Base-by-base conservation (phyloP, 129 eudicot species). In the Saussurea involucrata region DNA sequence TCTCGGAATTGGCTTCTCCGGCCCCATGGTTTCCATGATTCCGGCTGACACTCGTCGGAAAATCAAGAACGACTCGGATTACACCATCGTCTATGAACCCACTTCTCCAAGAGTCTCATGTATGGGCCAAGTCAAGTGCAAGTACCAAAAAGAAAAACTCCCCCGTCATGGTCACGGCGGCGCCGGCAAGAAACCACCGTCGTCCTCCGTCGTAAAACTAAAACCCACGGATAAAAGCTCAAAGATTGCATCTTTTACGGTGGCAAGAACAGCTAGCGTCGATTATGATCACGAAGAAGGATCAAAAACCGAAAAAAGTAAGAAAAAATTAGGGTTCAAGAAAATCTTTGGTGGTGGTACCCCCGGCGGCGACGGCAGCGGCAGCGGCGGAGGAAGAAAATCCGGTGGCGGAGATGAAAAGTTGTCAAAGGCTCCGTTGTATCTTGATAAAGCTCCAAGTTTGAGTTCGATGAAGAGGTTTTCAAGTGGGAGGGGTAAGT, bases 71-170 rank as follows among this genome's bases (percentile, higher is more conserved):
- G 71, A 66, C 6, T 75, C 73, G 20, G 79, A 80, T 73, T 67
- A 73, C 65, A 76, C 68, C 32, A 68, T 67, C 1, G 53, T 82
- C 7, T 90, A 85, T 12, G 95, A 90, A 67, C 97, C 95, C 75
- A 87, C 92, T 0, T 90, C 97, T 1, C 97, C 97, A 0, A 81
- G 87, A 68, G 87, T 93, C 58, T 88, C 95, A 3, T 93, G 98
- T 80, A 88, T 91, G 91, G 98, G 98, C 1, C 90, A 83, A 36
- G 83, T 91, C 78, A 93, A 91, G 88, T 82, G 78, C 86, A 88
- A 90, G 93, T 31, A 66, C 46, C 78, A 80, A 53, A 80, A 73
- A 8, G 69, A 74, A 5, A 79, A 72, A 46, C 58, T 37, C 0
- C 77, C 69, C 75, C 77, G 69, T 58, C 66, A 82, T 33, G 81